Percentiles rank a stretch among this genome's conserved stretches.
Conservation (phyloP, 228 moss, liverwort and hornwort species). For the Sphagnum magellanicum region DNA sequence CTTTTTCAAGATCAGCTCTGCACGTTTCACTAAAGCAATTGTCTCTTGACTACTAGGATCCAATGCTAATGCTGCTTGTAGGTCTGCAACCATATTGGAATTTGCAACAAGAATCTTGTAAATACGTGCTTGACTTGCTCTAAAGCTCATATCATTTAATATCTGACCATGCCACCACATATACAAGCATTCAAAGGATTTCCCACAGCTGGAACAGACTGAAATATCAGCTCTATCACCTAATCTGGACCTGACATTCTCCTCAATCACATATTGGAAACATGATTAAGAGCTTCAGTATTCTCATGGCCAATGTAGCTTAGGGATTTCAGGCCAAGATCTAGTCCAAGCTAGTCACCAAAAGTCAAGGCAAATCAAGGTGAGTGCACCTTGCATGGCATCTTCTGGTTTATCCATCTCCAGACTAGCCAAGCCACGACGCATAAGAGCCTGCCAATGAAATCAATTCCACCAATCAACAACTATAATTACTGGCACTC, state of each 20-base stretch:
- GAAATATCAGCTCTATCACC: no score
- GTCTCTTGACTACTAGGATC: slow-evolving; percentile 25
- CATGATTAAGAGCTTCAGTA: no score
- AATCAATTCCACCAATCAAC: no score
- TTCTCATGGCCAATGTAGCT: no score
- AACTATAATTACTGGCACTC: background rate
- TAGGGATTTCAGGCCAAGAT: no score
- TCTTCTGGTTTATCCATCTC: slow-evolving; percentile 28
- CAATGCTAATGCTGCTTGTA: slow-evolving; percentile 11
- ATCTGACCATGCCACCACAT: no score
- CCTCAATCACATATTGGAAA: background rate
- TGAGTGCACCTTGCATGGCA: slow-evolving; percentile 22
- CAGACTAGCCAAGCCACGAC: slow-evolving; percentile 34
- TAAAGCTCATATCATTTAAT: no score
- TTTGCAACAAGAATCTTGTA: no score
- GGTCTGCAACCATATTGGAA: slow-evolving; percentile 9
- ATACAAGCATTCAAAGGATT: no score
- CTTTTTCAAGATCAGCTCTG: slow-evolving; percentile 5
- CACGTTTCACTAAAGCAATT: slow-evolving; percentile 7
- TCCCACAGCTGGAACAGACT: no score
- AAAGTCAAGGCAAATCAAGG: background rate
- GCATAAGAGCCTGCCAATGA: slow-evolving; percentile 30
- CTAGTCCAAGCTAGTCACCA: background rate
- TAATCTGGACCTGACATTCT: no score
- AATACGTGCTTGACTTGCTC: no score